A percentile compares a stretch with the other conserved stretches of the same genome.
phyloP scores from a whole-genome alignment of 805 yeast species.

The Candida tammaniensis region DNA sequence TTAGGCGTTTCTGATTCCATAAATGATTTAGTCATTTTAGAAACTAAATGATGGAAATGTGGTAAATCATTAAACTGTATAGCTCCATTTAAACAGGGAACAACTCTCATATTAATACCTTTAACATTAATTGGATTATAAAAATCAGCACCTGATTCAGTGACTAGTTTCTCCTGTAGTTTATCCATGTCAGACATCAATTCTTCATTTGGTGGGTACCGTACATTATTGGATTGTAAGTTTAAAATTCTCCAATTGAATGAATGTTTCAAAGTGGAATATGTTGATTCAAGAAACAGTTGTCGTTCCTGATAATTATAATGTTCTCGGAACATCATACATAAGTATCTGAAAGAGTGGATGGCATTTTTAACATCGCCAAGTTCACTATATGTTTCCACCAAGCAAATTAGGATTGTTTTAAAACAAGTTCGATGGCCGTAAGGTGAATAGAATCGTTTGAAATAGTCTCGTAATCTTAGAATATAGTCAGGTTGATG shows the following conservation, averaged over 20 bases:
- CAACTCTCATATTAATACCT: slow-evolving; percentile 10
- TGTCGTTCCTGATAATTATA: slow-evolving; percentile 12
- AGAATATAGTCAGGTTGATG: slow-evolving; percentile 23
- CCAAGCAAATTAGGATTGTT: slow-evolving; percentile 22
- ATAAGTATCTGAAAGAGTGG: slow-evolving; percentile 19
- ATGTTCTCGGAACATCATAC: slow-evolving; percentile 20
- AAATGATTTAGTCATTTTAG: slow-evolving; percentile 12
- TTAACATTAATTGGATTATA: slow-evolving; percentile 25
- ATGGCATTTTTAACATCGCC: slow-evolving; percentile 16
- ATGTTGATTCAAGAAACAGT: slow-evolving; percentile 4
- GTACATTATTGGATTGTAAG: slow-evolving; percentile 16
- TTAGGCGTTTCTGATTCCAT: slow-evolving; percentile 11
- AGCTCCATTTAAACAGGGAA: slow-evolving; percentile 28
- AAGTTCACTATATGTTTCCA: slow-evolving; percentile 28
- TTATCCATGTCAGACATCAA: slow-evolving; percentile 10
- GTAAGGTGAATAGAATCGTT: slow-evolving; percentile 34
- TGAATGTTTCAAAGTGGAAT: slow-evolving; percentile 9
- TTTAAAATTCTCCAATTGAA: slow-evolving; percentile 22
- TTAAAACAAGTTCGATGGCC: slow-evolving; percentile 29
- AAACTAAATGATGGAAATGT: slow-evolving; percentile 21
- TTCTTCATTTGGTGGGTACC: slow-evolving; percentile 6
- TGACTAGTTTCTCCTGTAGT: slow-evolving; percentile 9
- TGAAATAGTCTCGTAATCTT: slow-evolving; percentile 34
- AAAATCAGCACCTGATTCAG: slow-evolving; percentile 1
- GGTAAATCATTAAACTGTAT: slow-evolving; percentile 32